Percentiles rank a stretch among this genome's conserved stretches.
Conservation (phyloP, 148 eudicot species). For the Chenopodium suecicum region DNA sequence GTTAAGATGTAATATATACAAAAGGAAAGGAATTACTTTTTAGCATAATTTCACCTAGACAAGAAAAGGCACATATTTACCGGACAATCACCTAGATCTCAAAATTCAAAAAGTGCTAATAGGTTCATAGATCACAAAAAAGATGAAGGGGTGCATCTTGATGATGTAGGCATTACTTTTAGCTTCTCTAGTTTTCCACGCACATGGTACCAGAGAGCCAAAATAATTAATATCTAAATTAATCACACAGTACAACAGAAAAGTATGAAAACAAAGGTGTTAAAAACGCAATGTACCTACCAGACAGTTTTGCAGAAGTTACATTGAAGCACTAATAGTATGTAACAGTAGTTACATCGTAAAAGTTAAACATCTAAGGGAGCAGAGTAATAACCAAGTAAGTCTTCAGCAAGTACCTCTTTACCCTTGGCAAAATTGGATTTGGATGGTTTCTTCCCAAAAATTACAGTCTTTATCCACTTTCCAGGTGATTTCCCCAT, state of each 20-base stretch:
- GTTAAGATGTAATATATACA: not conserved
- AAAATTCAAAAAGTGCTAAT: too few relatives aligned
- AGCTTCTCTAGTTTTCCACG: not conserved
- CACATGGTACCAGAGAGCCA: not conserved
- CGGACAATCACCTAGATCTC: not conserved
- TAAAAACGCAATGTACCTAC: not conserved
- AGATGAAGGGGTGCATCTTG: not conserved
- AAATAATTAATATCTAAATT: not conserved
- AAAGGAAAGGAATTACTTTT: not conserved
- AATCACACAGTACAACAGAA: not conserved
- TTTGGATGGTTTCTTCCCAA: slow-evolving; percentile 80
- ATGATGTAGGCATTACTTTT: not conserved
- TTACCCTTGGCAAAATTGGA: slow-evolving; percentile 60
- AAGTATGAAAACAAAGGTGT: not conserved
- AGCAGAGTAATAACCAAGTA: not conserved
- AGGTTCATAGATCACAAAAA: not conserved
- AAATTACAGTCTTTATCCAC: slow-evolving; percentile 88
- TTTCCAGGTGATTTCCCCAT: slow-evolving; percentile 98
- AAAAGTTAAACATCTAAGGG: too few relatives aligned
- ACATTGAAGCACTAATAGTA: not conserved
- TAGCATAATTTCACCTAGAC: not conserved
- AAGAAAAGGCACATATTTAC: not conserved
- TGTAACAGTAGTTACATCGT: too few relatives aligned
- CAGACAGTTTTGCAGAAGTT: not conserved
- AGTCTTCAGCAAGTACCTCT: slow-evolving; percentile 25